Conservation (phyloP, 1,284 basidiomycete genomes). For the Apiotrichum laibachii region DNA sequence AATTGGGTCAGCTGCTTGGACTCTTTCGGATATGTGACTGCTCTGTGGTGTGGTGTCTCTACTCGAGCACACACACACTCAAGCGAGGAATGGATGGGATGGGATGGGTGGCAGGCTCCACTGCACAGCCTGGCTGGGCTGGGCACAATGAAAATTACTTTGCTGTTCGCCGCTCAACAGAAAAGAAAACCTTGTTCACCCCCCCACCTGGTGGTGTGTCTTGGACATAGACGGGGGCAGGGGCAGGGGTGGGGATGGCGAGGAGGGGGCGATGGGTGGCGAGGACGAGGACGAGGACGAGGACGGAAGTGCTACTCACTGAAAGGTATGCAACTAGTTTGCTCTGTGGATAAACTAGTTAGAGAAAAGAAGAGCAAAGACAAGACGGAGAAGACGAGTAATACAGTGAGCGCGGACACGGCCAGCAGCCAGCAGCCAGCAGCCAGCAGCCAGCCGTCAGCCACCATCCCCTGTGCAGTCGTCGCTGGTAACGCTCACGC, state of each 20-base stretch:
- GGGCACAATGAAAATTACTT: no score
- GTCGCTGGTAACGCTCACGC: no score
- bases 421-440: no score
- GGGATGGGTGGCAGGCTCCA: neutral
- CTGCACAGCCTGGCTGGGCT: no score
- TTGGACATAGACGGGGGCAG: neutral
- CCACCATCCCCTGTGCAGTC: no score
- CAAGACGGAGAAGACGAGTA: neutral
- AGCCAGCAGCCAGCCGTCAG: no score
- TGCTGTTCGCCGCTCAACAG: no score
- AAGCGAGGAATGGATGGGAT: no score
- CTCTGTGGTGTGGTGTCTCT: neutral
- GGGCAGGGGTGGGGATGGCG: neutral
- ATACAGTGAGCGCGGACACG: neutral
- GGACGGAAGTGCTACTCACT: conserved; percentile 9
- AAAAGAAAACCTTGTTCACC: neutral
- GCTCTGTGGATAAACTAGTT: conserved; percentile 18
- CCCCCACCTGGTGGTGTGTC: neutral
- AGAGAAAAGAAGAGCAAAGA: conserved; percentile 8
- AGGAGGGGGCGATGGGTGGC: neutral
- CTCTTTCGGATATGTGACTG: conserved; percentile 8
- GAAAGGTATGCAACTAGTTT: conserved; percentile 19
- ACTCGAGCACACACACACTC: neutral
- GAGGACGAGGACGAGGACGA: neutral
- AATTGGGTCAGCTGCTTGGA: neutral